Evolutionary conservation across 805 yeast genomes (phyloP).

Genomic region (Metschnikowia baotianmanensis): DNA sequence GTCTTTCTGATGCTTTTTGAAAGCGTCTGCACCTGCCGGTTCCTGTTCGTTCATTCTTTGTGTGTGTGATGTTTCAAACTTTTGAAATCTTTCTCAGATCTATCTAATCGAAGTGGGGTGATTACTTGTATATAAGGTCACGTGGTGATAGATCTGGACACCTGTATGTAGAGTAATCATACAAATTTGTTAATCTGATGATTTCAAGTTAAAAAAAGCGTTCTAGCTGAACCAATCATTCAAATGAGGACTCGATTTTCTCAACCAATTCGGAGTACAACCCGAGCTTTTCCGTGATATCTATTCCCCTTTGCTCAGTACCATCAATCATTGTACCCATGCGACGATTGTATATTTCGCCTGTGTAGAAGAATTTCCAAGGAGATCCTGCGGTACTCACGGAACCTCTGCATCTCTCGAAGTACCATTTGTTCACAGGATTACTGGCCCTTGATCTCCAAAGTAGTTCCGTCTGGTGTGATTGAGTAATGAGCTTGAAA

Average conservation of each 20-base stretch:
- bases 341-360: conserved; percentile 37
- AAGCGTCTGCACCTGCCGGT: not conserved
- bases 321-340: conserved; percentile 24
- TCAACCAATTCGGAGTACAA: conserved; percentile 15
- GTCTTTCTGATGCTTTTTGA: too few species aligned
- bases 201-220: not conserved
- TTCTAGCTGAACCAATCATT: not conserved
- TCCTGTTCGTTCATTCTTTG: not conserved
- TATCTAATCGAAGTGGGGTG: not conserved
- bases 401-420: conserved; percentile 82
- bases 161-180: too few species aligned
- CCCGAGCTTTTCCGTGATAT: conserved; percentile 15
- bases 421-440: conserved; percentile 97
- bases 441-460: conserved; percentile 89
- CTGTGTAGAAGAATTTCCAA: conserved; percentile 44
- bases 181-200: too few species aligned
- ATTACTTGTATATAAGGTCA: too few species aligned
- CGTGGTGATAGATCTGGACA: too few species aligned
- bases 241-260: conserved; percentile 14
- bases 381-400: conserved; percentile 35
- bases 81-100: not conserved
- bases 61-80: not conserved
- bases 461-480: conserved; percentile 69
- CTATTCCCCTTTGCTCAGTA: conserved; percentile 11
- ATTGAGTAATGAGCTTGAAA: conserved; percentile 71